Evolutionary conservation across 192 early-diverging fungal species (phyloP), one percentile per base, ranked within the genome.

Genomic region (Kappamyces sp.): DNA sequence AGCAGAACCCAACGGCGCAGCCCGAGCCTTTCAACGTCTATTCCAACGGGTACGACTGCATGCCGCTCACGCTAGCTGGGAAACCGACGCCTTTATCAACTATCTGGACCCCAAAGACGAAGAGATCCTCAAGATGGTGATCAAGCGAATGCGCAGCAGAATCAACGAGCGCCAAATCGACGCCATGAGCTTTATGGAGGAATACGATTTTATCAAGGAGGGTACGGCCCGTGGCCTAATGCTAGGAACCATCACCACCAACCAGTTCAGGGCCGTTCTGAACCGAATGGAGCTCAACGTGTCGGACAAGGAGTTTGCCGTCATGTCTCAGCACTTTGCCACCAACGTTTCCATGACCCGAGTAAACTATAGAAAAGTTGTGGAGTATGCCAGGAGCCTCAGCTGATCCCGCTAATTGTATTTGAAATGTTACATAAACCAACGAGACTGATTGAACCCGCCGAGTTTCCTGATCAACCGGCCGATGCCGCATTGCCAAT

Each of bases 161-260:
- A 55, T 76, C 12, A 41, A 45, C 1, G 52, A 68, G 52, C 32
- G 72, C 34, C 36, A 74, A 1, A 70, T 76, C 36, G 77, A 76
- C 47, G 57, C 75, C 2, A 54, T 76, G 39, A 53, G 54, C 4
- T 71, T 69, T 36, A 54, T 76, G 66, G 77, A 80, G 60, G 77
- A 80, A 38, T 77, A 62, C 58, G 77, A 80, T 43, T 69, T 67
- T 57, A 74, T 77, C 4, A 64, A 65, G 35, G 77, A 80, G 69
- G 77, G 77, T 75, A 61, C 30, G 49, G 12, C 1, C 35, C 7
- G 34, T 62, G 40, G 32, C n/a, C 4, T 46, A 37, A 62, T 36
- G 1, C 45, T 14, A 78, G 77, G 77, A 8, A 76, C 77, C 2
- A 76, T 79, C 45, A 76, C 77, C 14, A 71, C 69, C 2, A 79